These are phyloP conservation scores for Nothopassalora personata DNA, from an alignment of 2,329 filamentous ascomycete genomes.

Conservation along the genomic window DNA sequence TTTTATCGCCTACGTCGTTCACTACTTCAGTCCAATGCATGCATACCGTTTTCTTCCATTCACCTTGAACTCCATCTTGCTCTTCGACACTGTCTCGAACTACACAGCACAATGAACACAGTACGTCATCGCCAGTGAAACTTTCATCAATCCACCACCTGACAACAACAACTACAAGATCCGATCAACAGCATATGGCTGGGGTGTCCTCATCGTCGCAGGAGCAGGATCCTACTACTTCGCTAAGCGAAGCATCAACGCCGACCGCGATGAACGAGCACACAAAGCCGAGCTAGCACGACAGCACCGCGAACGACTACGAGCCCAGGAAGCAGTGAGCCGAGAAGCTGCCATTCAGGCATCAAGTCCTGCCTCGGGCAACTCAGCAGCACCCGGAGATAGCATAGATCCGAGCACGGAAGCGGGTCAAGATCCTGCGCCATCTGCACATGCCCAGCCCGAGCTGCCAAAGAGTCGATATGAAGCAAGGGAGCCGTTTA, in stretches of 20 bases:
- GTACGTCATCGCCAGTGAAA: slow-evolving; percentile 16
- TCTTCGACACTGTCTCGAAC: neutral
- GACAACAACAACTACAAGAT: slow-evolving; percentile 9
- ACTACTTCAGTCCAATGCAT: neutral
- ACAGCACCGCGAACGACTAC: slow-evolving; percentile 21
- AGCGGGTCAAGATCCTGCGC: slow-evolving; percentile 62
- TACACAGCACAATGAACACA: slow-evolving; percentile 10
- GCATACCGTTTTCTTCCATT: neutral
- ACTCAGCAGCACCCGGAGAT: neutral
- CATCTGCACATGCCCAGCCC: slow-evolving; percentile 69
- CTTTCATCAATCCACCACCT: neutral
- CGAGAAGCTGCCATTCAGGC: slow-evolving; percentile 10
- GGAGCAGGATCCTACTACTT: slow-evolving; percentile 93
- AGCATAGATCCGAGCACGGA: slow-evolving; percentile 14
- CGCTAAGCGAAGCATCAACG: slow-evolving; percentile 90
- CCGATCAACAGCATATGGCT: slow-evolving; percentile 62
- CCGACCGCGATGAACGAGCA: slow-evolving; percentile 69
- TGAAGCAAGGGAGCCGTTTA: slow-evolving; percentile 70
- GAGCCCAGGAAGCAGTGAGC: slow-evolving; percentile 21
- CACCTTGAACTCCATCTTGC: neutral
- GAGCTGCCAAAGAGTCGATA: slow-evolving; percentile 81
- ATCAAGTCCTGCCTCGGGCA: neutral
- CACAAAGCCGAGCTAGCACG: slow-evolving; percentile 58
- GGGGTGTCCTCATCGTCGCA: slow-evolving; percentile 81
- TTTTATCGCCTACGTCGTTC: neutral